Evolutionary conservation across 805 yeast species (phyloP), one percentile per base, ranked within the genome.

Genomic region (Yarrowia sp.): DNA sequence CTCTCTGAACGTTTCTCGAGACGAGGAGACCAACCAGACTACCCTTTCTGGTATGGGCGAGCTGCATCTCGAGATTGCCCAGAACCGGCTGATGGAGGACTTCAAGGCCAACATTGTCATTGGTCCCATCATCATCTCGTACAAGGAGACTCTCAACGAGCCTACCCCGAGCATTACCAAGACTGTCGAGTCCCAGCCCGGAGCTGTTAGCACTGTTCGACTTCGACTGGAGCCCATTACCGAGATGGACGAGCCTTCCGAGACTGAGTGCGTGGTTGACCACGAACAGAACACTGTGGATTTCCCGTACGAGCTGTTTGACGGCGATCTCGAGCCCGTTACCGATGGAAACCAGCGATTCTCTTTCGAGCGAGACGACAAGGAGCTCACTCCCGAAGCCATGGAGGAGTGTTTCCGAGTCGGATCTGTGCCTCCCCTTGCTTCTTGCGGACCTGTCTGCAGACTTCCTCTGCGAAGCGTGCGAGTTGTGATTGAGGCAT

Each of bases 41-140:
- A 81, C 92, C 25, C 74, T 94, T 29, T 85, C 96, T 18, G 99
- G 99, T 31, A 93, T 93, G 98, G 99, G 99, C 39, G 98, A 94
- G 70, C 78, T 94, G 51, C 99, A 94, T 74, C 78, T 94, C 55
- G 98, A 94, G 67, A 91, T 94, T 66, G 88, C 94, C 1, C 80
- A 79, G 51, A 94, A 90, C 68, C 78, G 97, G 62, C 78, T 91
- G 41, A 74, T 89, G n/a, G 82, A 81, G 42, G 96, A 90, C 63
- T 79, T 91, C 80, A 86, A 87, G 71, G 97, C 96, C 2, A 84
- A 86, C 62, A 87, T 89, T 0, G 85, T 85, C 31, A 79, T 90
- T 38, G 91, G 97, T 47, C 85, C 86, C 59, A 89, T 94, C 19
- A 89, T 85, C 76, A 97, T 94, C 5, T 88, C 97, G 0, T 93